Evolutionary conservation across 192 early-diverging fungal genomes (phyloP).

Genomic region (Coemansia sp.): DNA sequence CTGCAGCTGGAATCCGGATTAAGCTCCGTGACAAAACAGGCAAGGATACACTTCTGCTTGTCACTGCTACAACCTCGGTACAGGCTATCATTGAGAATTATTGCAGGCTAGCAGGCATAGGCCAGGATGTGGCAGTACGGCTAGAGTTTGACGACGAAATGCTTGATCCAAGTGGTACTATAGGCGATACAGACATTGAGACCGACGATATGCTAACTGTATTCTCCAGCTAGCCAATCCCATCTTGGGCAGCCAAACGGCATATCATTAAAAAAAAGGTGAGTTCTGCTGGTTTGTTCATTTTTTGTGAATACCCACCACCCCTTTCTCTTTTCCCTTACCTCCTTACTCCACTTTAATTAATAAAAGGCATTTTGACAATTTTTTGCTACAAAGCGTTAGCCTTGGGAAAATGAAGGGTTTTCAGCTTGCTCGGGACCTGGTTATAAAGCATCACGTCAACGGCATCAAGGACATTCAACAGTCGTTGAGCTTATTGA

Average conservation of each 20-base stretch:
- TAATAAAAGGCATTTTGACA: too few relatives aligned
- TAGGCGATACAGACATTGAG: constrained; percentile 59
- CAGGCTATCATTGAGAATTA: constrained; percentile 55
- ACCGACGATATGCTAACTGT: constrained; percentile 62
- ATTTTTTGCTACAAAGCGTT: too few relatives aligned
- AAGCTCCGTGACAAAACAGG: constrained; percentile 36
- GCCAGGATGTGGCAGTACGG: constrained; percentile 5
- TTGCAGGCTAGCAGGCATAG: constrained; percentile 33
- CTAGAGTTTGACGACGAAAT: constrained; percentile 61
- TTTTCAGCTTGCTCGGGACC: constrained; percentile 8
- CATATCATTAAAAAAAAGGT: constrained; percentile 1
- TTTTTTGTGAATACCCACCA: neutral
- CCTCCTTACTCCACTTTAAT: neutral
- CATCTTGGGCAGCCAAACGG: neutral
- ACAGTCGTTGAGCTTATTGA: constrained; percentile 26
- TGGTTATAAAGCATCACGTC: constrained; percentile 32
- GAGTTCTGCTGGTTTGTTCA: neutral
- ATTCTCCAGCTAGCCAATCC: constrained; percentile 19
- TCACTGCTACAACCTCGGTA: constrained; percentile 37
- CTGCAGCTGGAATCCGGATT: constrained; percentile 31
- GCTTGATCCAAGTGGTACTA: constrained; percentile 41
- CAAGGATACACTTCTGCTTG: constrained; percentile 36
- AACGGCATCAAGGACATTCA: constrained; percentile 16
- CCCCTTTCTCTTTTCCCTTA: neutral
- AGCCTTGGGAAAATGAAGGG: neutral